Base-by-base conservation (phyloP, 768 basidiomycete species). In the Boletus pseudo-olivaceus region DNA sequence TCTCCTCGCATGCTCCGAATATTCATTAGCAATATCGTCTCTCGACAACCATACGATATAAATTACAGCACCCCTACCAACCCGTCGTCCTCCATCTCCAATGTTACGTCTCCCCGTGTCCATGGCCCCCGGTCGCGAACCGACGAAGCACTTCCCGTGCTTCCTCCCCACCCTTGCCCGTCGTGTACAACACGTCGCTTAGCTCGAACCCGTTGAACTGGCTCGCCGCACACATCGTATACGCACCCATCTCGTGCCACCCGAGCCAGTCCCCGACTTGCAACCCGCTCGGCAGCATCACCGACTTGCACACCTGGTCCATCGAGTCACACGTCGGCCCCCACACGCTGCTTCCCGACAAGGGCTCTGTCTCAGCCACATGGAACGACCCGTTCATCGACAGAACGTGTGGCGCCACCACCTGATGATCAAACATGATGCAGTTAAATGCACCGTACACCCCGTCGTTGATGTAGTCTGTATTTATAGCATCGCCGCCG, bases 401-500 rank as follows among this genome's bases (percentile, higher is more conserved):
- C 47, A 91, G 76, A 44, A 90, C 88, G 62, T 83, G 83, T 26
- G 97, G 97, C 64, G 90, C 83, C n/a, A 87, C 87, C 54, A 80
- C 78, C 68, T 96, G 94, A 73, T 99, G 97, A 73, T 98, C 97
- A 73, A 98, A 98, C 67, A 98, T 78, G 73, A 94, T 94, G 75
- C 91, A 94, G 77, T 95, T 94, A 78, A 95, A 94, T 20, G 93
- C 85, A 47, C 96, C 94, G 71, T 99, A 99, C 38, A 99, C 93
- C 41, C 97, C 97, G 71, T 98, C 96, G 75, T 98, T 98, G 82
- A 98, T 93, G 78, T 98, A 98, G 77, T 98, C 94, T 97, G 71
- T 33, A 34, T 51, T 41, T 45, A 46, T 51, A 33, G 2, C 51
- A 30, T 53, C 34, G 60, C 47, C 48, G 6, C 15, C 34, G n/a